Base-by-base conservation (phyloP, 2,329 filamentous ascomycete species). In the Myriangium duriaei region DNA sequence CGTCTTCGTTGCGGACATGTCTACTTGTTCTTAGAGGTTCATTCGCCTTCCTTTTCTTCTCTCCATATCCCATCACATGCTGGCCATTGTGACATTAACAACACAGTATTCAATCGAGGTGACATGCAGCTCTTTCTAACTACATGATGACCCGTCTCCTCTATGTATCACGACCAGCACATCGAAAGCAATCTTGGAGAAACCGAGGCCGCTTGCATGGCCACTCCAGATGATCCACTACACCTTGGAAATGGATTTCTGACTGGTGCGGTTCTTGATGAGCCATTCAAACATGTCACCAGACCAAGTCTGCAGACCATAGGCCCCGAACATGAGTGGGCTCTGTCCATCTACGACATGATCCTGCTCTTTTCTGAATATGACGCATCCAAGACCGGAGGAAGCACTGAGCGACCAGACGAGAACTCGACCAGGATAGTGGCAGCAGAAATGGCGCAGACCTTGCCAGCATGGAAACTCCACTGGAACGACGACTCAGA, bases 261-360 rank as follows among this genome's bases (percentile, higher is more conserved):
- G 7, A 26, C 21, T n/a, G n/a, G 21, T n/a, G 21, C 21, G 21
- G 21, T 26, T 7, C 21, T n/a, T n/a, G 21, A 26, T 26, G 21
- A 26, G n/a, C 21, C 21, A 26, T n/a, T 26, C n/a, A n/a, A 7
- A n/a, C 29, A 33, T 16, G 32, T 39, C 30, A 21, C 32, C 30
- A 39, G 30, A 39, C 36, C 36, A 11, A 39, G 32, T 33, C 28
- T 39, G 12, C 36, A 39, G 19, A 39, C 36, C 30, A 29, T 39
- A 15, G 36, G 36, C 10, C 32, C 19, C 21, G 36, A 39, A 30
- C 36, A 39, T 13, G 36, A 39, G 14, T 39, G 36, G 36, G 36
- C 36, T 16, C 19, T 39, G 2, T 39, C 36, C 12, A 39, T 39
- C 9, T 39, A 32, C 18, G 36, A 39, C 36, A 39, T 16, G 15